These are phyloP conservation scores for Lolium rigidum DNA, from an alignment of 176 grass and related monocot species.

Conservation along the genomic window DNA sequence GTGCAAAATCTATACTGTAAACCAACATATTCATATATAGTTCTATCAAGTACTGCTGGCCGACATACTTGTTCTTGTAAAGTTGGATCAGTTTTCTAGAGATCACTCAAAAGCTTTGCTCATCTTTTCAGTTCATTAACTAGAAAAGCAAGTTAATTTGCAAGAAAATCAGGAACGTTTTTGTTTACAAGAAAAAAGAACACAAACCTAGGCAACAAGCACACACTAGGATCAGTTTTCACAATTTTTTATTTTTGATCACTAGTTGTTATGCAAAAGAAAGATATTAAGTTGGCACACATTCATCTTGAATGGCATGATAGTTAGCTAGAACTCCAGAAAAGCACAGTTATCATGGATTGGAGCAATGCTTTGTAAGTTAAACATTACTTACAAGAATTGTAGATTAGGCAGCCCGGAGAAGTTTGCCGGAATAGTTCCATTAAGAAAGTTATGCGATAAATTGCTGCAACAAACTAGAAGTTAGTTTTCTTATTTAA, in stretches of 20 bases:
- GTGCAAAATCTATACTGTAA: constrained; percentile 23
- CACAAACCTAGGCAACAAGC: neutral
- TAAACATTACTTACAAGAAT: constrained; percentile 67
- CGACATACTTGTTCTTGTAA: constrained; percentile 33
- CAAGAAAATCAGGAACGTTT: neutral
- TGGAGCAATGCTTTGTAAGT: neutral
- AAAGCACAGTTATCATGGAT: neutral
- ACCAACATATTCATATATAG: constrained; percentile 22
- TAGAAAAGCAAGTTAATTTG: neutral
- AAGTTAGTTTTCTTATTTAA: constrained; percentile 27
- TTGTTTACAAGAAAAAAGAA: neutral
- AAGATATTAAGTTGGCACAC: neutral
- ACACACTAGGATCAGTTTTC: neutral
- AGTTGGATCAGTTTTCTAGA: neutral
- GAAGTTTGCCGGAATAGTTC: constrained; percentile 74
- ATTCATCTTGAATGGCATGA: neutral
- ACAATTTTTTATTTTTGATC: neutral
- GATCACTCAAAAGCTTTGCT: neutral
- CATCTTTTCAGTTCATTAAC: neutral
- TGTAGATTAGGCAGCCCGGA: constrained; percentile 84
- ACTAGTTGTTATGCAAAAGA: neutral
- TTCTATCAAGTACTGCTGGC: neutral
- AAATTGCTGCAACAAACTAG: constrained; percentile 58
- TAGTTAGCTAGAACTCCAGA: neutral
- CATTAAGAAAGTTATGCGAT: constrained; percentile 79